These are phyloP conservation scores for Urtica urens DNA, from an alignment of 306 rosid species.

Conservation along the genomic window DNA sequence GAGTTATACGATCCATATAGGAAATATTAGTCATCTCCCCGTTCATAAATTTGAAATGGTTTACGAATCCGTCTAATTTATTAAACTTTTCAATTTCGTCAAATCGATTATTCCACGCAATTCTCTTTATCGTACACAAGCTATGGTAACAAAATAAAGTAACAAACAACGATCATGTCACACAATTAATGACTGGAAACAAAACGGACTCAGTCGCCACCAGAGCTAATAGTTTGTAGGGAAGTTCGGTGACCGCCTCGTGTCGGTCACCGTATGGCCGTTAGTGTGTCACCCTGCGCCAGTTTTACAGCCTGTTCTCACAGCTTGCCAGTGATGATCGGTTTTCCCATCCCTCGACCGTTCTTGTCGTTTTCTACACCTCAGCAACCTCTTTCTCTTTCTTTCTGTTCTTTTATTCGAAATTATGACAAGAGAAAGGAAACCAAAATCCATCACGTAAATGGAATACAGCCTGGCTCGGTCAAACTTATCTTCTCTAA, in stretches of 20 bases:
- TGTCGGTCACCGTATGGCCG: slow-evolving; percentile 23
- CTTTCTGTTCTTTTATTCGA: background rate
- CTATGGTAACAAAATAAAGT: too few species aligned
- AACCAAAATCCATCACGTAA: slow-evolving; percentile 11
- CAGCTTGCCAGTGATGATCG: slow-evolving; percentile 24
- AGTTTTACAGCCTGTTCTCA: slow-evolving; percentile 26
- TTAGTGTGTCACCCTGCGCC: slow-evolving; percentile 15
- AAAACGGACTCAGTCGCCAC: too few species aligned
- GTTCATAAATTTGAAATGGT: too few species aligned
- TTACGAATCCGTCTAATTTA: too few species aligned
- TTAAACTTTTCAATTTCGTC: too few species aligned
- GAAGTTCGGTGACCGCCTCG: slow-evolving; percentile 23
- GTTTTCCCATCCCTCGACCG: slow-evolving; percentile 22
- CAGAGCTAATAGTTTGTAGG: background rate
- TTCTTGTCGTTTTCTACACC: slow-evolving; percentile 33
- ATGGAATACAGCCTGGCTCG: slow-evolving; percentile 44
- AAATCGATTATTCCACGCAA: too few species aligned
- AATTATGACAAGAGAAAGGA: background rate
- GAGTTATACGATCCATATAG: too few species aligned
- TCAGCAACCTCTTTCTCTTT: slow-evolving; percentile 4
- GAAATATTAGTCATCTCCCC: too few species aligned
- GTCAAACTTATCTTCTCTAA: slow-evolving; percentile 32
- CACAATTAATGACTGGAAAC: too few species aligned
- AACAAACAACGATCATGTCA: too few species aligned
- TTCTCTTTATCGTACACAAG: too few species aligned